phyloP scores from a whole-genome alignment of 106 monocot genomes.

The Iris macrosiphon region DNA sequence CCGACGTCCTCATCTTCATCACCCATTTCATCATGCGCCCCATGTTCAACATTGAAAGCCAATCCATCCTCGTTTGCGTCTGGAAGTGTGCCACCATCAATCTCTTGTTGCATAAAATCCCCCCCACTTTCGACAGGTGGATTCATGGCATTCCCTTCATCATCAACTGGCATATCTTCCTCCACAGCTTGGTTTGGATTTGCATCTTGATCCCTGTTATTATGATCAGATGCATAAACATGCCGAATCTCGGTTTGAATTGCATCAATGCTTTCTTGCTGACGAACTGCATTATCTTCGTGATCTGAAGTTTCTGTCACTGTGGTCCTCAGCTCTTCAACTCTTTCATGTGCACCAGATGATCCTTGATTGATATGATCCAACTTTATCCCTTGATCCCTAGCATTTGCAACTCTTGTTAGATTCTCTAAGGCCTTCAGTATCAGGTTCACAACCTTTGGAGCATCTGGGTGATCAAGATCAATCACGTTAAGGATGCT shows the following conservation, averaged over 20 bases:
- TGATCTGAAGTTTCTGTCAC: slow-evolving; percentile 10
- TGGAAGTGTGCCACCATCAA: slow-evolving; percentile 21
- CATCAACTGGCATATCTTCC: slow-evolving; percentile 26
- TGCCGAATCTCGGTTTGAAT: slow-evolving; percentile 23
- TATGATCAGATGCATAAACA: slow-evolving; percentile 26
- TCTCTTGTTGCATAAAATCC: slow-evolving; percentile 47
- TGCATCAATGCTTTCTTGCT: slow-evolving; percentile 18
- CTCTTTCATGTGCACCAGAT: slow-evolving; percentile 20
- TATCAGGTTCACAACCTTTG: slow-evolving; percentile 56
- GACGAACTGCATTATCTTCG: slow-evolving; percentile 20
- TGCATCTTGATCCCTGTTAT: slow-evolving; percentile 14
- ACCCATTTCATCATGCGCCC: slow-evolving; percentile 42
- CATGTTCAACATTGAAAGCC: slow-evolving; percentile 38
- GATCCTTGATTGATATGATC: slow-evolving; percentile 35
- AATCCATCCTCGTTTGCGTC: slow-evolving; percentile 30
- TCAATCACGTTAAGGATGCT: slow-evolving; percentile 51
- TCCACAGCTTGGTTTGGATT: slow-evolving; percentile 17
- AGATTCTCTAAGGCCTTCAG: slow-evolving; percentile 66
- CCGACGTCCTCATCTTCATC: slow-evolving; percentile 61
- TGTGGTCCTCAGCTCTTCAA: slow-evolving; percentile 15
- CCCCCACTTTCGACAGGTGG: slow-evolving; percentile 12
- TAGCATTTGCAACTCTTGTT: slow-evolving; percentile 67
- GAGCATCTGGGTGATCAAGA: slow-evolving; percentile 67
- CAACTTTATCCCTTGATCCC: slow-evolving; percentile 40
- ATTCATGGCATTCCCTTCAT: slow-evolving; percentile 25